Conservation (phyloP, 1,284 basidiomycete genomes). For the Ustilago hordei region DNA sequence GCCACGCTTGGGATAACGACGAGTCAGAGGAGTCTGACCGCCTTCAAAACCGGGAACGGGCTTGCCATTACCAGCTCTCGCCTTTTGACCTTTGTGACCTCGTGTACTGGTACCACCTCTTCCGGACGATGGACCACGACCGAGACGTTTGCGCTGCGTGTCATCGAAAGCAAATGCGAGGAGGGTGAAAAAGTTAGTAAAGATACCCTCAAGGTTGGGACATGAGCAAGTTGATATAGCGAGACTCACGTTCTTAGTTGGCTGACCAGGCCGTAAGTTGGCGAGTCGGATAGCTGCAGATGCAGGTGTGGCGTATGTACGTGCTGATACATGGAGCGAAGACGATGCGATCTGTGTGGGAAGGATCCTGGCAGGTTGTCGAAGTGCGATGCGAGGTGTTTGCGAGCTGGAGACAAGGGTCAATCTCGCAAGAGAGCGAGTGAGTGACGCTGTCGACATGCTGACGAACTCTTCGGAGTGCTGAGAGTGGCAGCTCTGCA, state of each 20-base stretch:
- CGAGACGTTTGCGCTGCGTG: conserved; percentile 85
- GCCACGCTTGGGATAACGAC: conserved; percentile 90
- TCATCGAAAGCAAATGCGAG: background rate
- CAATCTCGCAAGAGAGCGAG: conserved; percentile 35
- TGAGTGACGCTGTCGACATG: conserved; percentile 44
- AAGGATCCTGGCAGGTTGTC: conserved; percentile 19
- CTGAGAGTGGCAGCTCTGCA: too few relatives aligned
- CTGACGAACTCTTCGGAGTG: background rate
- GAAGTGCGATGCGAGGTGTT: conserved; percentile 15
- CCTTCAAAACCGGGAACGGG: conserved; percentile 86
- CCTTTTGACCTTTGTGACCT: conserved; percentile 95
- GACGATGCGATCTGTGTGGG: conserved; percentile 16
- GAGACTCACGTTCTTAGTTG: conserved; percentile 42
- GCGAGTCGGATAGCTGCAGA: conserved; percentile 39
- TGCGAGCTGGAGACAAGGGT: conserved; percentile 32
- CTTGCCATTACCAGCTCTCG: conserved; percentile 89
- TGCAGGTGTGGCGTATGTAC: conserved; percentile 37
- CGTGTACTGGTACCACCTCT: conserved; percentile 91
- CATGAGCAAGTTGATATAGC: background rate
- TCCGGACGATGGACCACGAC: conserved; percentile 89
- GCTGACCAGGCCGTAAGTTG: conserved; percentile 49
- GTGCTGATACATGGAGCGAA: conserved; percentile 10
- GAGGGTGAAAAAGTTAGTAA: background rate
- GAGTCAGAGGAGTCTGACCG: conserved; percentile 93
- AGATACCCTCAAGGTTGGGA: background rate